These are phyloP conservation scores for Pichia cephalocereana DNA, from an alignment of 805 yeast genomes.

Conservation along the genomic window DNA sequence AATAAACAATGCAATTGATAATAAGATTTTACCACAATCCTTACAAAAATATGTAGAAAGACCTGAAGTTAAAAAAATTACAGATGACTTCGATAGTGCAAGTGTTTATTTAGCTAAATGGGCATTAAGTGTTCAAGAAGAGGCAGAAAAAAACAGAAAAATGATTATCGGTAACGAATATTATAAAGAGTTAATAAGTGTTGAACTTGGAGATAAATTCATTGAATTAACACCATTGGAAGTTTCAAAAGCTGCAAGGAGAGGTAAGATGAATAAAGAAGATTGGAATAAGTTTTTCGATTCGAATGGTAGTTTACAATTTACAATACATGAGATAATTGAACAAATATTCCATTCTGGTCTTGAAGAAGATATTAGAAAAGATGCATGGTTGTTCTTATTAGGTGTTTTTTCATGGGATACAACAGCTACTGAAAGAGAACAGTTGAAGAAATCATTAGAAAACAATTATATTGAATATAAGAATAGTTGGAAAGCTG, in stretches of 20 bases:
- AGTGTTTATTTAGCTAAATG: slow-evolving; percentile 89
- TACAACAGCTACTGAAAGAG: slow-evolving; percentile 60
- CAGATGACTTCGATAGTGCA: slow-evolving; percentile 90
- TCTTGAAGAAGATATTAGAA: slow-evolving; percentile 45
- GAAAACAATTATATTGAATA: slow-evolving; percentile 41
- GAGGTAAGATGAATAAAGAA: slow-evolving; percentile 52
- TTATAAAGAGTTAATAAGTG: slow-evolving; percentile 43
- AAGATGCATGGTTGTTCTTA: slow-evolving; percentile 79
- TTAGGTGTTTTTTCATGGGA: slow-evolving; percentile 88
- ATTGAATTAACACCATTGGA: slow-evolving; percentile 49
- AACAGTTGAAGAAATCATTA: slow-evolving; percentile 45
- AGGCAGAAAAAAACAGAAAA: slow-evolving; percentile 58
- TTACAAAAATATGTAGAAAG: slow-evolving; percentile 52
- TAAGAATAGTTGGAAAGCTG: slow-evolving; percentile 65
- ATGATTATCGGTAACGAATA: slow-evolving; percentile 50
- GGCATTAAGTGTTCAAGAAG: slow-evolving; percentile 91
- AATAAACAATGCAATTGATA: slow-evolving; percentile 47
- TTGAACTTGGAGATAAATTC: slow-evolving; percentile 50
- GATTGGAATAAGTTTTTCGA: slow-evolving; percentile 90
- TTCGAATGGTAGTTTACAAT: slow-evolving; percentile 56
- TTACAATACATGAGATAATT: slow-evolving; percentile 73
- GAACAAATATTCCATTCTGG: slow-evolving; percentile 90
- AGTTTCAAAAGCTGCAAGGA: slow-evolving; percentile 50
- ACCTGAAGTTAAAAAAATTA: slow-evolving; percentile 73
- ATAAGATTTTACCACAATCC: slow-evolving; percentile 38